Base-by-base conservation (phyloP, 495 filamentous ascomycete genomes). In the Chaetomidium leptoderma region DNA sequence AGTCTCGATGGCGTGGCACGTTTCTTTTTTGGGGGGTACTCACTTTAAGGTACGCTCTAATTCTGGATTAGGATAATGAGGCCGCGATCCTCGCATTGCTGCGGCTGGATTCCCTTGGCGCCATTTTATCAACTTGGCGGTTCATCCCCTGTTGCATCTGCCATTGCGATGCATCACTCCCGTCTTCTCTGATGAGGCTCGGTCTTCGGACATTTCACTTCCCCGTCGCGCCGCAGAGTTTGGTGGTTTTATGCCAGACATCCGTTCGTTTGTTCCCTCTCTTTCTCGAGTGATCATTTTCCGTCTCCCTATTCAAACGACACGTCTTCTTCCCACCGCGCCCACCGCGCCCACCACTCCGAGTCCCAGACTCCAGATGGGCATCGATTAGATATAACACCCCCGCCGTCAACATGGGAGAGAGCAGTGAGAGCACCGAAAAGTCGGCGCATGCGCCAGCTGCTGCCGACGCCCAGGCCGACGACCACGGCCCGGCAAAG, bases 381-480 rank as follows among this genome's bases (percentile, higher is more conserved):
- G 36, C 30, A 17, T 40, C 23, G 8, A 10, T 23, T 42, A 21
- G n/a, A 24, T 26, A 19, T 5, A 35, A 19, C 35, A 7, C 7
- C 33, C 29, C 21, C 36, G 17, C 2, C 17, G 19, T 10, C 24
- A 54, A 23, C n/a, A 60, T 60, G 58, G 51, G 43, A 5, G 44
- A 36, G 4, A 55, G 19, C 58, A 60, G 35, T 26, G 58, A 53
- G 19, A 45, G 26, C 57, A 11, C 26, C 11, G 57, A 46, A 2
- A 54, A 59, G 29, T 5, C 32, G 42, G 32, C 42, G 4, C 32
- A 11, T 1, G 8, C 42, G 32, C 50, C 33, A 6, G 27, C 43
- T 19, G 43, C 19, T 14, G 50, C 36, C 44, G 30, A 48, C n/a
- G n/a, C 42, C 40, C 8, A 57, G 23, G 24, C 39, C 17, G 36